Evolutionary conservation across 2,329 filamentous ascomycete genomes (phyloP), one percentile per base, ranked within the genome.

Genomic region (Herpotrichia juniperi): DNA sequence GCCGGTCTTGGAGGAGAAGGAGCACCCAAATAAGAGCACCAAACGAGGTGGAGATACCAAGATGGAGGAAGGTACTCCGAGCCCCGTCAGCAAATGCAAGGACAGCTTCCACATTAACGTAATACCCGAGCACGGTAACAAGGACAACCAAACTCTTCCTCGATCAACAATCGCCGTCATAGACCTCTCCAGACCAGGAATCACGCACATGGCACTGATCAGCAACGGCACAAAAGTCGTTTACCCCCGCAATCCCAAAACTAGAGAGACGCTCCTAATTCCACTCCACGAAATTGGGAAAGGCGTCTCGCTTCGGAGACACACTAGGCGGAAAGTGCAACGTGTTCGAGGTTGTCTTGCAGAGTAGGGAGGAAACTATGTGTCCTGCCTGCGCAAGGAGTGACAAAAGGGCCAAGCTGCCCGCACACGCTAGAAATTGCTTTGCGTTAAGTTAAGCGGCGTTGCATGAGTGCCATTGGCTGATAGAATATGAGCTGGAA

Each of bases 301-400:
- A 58, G 32, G 58, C 55, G 16, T 64, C 59, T 14, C 46, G 49
- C 5, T 62, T 58, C 30, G 59, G 57, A 8, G 51, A 60, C 26
- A 51, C 26, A 30, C 50, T 42, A n/a, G 51, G 42, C 6, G 51
- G 40, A 22, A 59, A 57, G 19, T 68, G 66, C 46, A 58, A 54
- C 19, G 58, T 66, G 6, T 67, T 68, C 45, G 60, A 64, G 46
- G 64, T 66, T 12, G 58, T 66, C 5, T 48, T 61, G 34, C 63
- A 69, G 40, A 57, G 26, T 34, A 61, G 57, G 34, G 63, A 69
- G 40, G 21, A 30, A 2, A 63, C 60, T 11, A 54, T 60, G 6
- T 68, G 67, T 51, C 56, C 61, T 37, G 61, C 62, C 12, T 67
- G 61, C 35, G 57, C 54, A 21, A 59, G 62, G 35, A 64, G 54